These are phyloP conservation scores for Phytophthora meadii DNA, from an alignment of 352 stramenopile genomes.

Conservation along the genomic window DNA sequence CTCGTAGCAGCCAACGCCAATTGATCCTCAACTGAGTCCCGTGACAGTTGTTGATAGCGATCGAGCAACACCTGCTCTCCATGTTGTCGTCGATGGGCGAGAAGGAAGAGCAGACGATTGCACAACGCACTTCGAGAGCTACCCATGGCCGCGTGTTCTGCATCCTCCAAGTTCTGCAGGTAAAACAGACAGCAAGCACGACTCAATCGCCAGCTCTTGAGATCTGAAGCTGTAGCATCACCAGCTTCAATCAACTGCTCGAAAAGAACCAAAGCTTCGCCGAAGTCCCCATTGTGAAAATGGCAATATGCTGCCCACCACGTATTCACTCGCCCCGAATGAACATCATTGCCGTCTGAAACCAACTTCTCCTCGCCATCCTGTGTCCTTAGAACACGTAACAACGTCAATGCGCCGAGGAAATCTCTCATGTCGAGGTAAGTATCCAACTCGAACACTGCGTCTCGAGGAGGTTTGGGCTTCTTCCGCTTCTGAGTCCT, in stretches of 20 bases:
- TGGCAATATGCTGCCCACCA: constrained; percentile 81
- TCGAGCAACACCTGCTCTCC: constrained; percentile 88
- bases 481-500: constrained; percentile 7
- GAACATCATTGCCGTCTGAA: constrained; percentile 2
- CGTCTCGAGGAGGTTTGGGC: constrained; percentile 3
- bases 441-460: constrained; percentile 45
- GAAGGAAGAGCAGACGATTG: constrained; percentile 62
- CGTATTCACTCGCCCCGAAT: constrained; percentile 39
- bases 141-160: constrained; percentile 57
- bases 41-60: constrained; percentile 59
- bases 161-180: constrained; percentile 50
- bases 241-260: constrained; percentile 51
- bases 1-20: constrained; percentile 54
- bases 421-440: constrained; percentile 61
- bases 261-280: constrained; percentile 50
- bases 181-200: constrained; percentile 67
- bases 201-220: constrained; percentile 54
- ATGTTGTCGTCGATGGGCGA: constrained; percentile 43
- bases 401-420: constrained; percentile 48
- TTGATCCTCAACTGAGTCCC: constrained; percentile 38
- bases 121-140: constrained; percentile 51
- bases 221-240: constrained; percentile 14
- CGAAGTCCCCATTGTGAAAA: constrained; percentile 64
- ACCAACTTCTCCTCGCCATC: constrained; percentile 30
- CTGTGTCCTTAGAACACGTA: constrained; percentile 32